phyloP scores from a whole-genome alignment of 2,329 filamentous ascomycete species.

The Capronia epimyces region DNA sequence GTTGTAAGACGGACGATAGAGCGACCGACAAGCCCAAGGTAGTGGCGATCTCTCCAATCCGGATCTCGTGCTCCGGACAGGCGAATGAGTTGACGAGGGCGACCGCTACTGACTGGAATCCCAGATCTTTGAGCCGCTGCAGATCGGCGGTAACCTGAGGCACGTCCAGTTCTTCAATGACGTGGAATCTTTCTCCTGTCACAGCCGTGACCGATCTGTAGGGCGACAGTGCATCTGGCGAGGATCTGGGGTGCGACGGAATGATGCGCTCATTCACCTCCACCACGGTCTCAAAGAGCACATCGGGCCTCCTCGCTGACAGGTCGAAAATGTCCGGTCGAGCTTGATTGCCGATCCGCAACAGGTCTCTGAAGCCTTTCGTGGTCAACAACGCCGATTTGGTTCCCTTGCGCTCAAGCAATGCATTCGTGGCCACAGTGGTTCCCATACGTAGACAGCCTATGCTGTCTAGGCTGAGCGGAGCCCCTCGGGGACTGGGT shows the following conservation, averaged over 20 bases:
- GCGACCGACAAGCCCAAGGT: conserved; percentile 72
- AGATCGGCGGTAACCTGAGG: conserved; percentile 51
- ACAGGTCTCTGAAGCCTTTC: conserved; percentile 76
- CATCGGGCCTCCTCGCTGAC: conserved; percentile 79
- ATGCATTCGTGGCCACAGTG: conserved; percentile 80
- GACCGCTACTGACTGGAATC: conserved; percentile 4
- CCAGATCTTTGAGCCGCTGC: conserved; percentile 43
- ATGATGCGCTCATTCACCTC: conserved; percentile 30
- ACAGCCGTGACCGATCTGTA: no score
- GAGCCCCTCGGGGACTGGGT: conserved; percentile 32
- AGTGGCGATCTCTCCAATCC: conserved; percentile 68
- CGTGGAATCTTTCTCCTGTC: no score
- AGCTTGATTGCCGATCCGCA: conserved; percentile 86
- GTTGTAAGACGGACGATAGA: conserved; percentile 73
- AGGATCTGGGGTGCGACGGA: conserved; percentile 2
- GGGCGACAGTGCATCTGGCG: conserved; percentile 7
- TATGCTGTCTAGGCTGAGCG: not conserved
- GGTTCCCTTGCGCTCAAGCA: conserved; percentile 84
- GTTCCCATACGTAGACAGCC: conserved; percentile 62
- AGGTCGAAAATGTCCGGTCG: conserved; percentile 86
- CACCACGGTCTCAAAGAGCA: conserved; percentile 38
- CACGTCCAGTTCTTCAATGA: conserved; percentile 51
- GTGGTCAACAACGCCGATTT: conserved; percentile 82
- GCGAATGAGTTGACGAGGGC: conserved; percentile 73
- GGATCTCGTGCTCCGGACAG: conserved; percentile 74